A percentile compares a stretch with the other conserved stretches of the same genome.
Conservation (phyloP, 345 rosid genomes). For the Heritiera littoralis region DNA sequence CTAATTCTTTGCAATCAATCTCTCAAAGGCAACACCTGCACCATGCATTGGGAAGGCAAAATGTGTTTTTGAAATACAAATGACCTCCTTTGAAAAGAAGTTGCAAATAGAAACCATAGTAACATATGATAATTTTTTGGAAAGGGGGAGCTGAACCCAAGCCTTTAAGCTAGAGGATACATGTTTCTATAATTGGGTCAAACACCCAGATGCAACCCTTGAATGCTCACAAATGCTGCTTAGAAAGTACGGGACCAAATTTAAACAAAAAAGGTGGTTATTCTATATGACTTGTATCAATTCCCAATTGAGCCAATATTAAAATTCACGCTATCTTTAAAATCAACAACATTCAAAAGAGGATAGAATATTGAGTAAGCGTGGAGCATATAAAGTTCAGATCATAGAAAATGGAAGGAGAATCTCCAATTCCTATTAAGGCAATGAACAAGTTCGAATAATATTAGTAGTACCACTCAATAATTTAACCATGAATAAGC, state of each 20-base stretch:
- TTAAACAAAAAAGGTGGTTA: not conserved
- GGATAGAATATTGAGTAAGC: not conserved
- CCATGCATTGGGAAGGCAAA: not conserved
- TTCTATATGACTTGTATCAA: not conserved
- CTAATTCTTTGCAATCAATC: not conserved
- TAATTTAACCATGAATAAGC: constrained; percentile 7
- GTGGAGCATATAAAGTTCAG: not conserved
- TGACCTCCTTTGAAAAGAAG: not conserved
- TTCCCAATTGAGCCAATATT: not conserved
- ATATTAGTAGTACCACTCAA: constrained; percentile 12
- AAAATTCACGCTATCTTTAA: not conserved
- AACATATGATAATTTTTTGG: not conserved
- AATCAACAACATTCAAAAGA: not conserved
- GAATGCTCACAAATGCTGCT: not conserved
- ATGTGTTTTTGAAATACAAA: not conserved
- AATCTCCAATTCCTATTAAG: constrained; percentile 6
- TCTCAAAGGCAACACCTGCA: not conserved
- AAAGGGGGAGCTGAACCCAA: not conserved
- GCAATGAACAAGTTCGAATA: constrained; percentile 14
- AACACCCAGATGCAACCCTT: not conserved
- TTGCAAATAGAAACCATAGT: not conserved
- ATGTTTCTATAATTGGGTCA: not conserved
- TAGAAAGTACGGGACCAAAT: not conserved
- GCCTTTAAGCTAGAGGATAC: not conserved
- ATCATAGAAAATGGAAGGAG: constrained; percentile 14